Percentiles rank a stretch among this genome's conserved stretches.
phyloP scores from a whole-genome alignment of 768 basidiomycete genomes.

The Mycena venus region DNA sequence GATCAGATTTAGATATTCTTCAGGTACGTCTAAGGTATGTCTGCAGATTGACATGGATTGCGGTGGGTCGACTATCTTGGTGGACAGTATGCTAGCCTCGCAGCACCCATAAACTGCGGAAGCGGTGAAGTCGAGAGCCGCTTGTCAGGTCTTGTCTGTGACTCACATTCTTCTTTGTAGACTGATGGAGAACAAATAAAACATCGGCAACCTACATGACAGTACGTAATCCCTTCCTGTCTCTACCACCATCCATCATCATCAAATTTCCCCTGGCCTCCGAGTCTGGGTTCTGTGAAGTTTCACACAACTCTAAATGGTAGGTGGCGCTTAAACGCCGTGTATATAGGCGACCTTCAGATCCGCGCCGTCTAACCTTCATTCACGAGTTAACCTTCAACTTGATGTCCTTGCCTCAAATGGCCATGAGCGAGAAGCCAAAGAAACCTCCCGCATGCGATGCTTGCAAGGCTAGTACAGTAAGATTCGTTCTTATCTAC shows the following conservation, averaged over 20 bases:
- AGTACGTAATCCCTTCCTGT: not conserved
- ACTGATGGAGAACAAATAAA: no score
- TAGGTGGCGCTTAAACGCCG: not conserved
- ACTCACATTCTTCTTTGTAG: no score
- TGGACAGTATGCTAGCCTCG: no score
- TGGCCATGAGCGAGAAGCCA: not conserved
- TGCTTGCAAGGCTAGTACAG: slow-evolving; percentile 10
- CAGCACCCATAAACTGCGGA: no score
- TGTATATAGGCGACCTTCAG: not conserved
- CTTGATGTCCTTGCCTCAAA: not conserved
- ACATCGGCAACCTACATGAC: no score
- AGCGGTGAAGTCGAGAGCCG: no score
- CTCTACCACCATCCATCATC: not conserved
- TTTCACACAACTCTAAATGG: not conserved
- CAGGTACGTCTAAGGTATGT: no score
- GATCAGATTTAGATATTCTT: no score
- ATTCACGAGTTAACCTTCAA: no score
- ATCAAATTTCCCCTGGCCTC: not conserved
- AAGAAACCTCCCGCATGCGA: slow-evolving; percentile 17
- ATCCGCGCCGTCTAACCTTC: not conserved
- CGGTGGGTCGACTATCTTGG: no score
- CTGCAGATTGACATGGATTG: no score
- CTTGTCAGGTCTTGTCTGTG: no score
- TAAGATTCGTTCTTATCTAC: not conserved
- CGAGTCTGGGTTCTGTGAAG: not conserved